Evolutionary conservation across 805 yeast genomes (phyloP), one percentile per base, ranked within the genome.

Genomic region (Scheffersomyces stipitis): DNA sequence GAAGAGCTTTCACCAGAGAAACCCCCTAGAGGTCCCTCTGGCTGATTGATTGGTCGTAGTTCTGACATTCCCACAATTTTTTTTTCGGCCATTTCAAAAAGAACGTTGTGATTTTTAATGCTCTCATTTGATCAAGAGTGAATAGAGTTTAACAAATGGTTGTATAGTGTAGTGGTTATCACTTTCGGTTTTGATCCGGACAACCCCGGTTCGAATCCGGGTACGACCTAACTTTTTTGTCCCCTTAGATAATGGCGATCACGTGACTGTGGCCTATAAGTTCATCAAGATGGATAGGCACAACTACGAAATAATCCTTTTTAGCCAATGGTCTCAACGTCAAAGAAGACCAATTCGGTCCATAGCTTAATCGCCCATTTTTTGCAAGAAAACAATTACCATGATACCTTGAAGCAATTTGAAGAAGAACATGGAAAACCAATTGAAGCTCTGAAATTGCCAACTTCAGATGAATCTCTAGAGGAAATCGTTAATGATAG

Each of bases 151-250:
- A 34, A 28, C 7, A 31, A 15, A 4, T n/a, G 69, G 69, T 64
- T 62, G 68, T 77, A 76, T 80, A 78, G 84, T 79, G 84, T 80
- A 80, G 84, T 77, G 84, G 84, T 80, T 77, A 80, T 80, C 84
- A 80, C 85, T 71, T 71, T 78, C 77, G 84, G 84, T 80, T 80
- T 76, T 80, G 86, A 80, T 80, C 85, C 85, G 77, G 64, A 70
- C 80, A 78, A 80, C 85, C 83, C 84, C 84, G 78, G 85, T 80
- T 80, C 86, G 85, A 80, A 78, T 78, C 85, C 85, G 85, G 85
- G 85, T 76, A 77, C 76, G 86, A 78, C 83, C 85, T 79, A 22
- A 31, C 48, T 52, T 57, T 42, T 18, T 9, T n/a, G n/a, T n/a
- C n/a, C n/a, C n/a, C n/a, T n/a, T n/a, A n/a, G n/a, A n/a, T n/a